phyloP scores from a whole-genome alignment of 305 asterid genomes.

The Vinca major region DNA sequence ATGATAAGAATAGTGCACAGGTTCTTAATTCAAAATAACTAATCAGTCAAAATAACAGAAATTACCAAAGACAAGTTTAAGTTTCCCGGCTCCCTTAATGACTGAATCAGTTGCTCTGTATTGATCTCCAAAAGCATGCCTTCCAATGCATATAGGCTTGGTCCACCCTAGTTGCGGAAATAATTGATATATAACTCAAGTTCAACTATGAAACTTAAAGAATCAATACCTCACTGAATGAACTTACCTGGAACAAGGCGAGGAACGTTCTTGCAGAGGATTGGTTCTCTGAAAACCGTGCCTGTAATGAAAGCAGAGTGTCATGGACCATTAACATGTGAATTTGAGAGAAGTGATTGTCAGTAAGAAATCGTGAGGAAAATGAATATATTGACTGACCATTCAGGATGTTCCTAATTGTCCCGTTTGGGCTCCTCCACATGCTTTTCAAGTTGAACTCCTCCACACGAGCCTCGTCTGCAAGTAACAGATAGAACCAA shows the following conservation, averaged over 20 bases:
- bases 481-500: conserved; percentile 7
- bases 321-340: conserved; percentile 12
- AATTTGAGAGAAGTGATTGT: conserved; percentile 5
- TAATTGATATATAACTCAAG: conserved; percentile 13
- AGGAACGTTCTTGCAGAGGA: conserved; percentile 82
- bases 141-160: conserved; percentile 92
- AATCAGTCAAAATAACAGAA: conserved; percentile 9
- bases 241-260: conserved; percentile 72
- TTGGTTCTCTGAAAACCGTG: conserved; percentile 92
- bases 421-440: conserved; percentile 99
- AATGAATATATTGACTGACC: conserved; percentile 35
- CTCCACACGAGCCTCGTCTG: conserved; percentile 81
- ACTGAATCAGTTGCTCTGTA: conserved; percentile 87
- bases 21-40: conserved; percentile 10
- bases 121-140: conserved; percentile 97
- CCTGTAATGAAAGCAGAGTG: conserved; percentile 33
- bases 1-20: not conserved
- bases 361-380: conserved; percentile 8
- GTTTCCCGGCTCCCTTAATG: conserved; percentile 83
- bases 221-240: not conserved
- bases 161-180: conserved; percentile 63
- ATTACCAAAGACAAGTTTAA: conserved; percentile 78
- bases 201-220: conserved; percentile 11
- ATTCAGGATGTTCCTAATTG: conserved; percentile 86
- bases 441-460: conserved; percentile 69